Percentiles rank a stretch among this genome's conserved stretches.
Conservation (phyloP, 1,284 basidiomycete species). For the Pseudozyma pruni region DNA sequence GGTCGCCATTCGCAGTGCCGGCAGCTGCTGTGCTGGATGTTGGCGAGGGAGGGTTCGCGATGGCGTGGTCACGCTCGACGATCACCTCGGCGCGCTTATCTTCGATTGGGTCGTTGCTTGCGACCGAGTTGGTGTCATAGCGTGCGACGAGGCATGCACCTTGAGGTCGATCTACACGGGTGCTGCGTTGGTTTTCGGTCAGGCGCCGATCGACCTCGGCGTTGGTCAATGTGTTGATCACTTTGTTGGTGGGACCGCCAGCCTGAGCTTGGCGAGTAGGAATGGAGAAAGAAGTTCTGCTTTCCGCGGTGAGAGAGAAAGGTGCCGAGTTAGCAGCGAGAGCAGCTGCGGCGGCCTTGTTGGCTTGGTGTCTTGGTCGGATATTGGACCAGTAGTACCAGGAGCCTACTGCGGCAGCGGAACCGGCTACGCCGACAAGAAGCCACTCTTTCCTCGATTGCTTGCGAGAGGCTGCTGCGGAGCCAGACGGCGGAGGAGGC, state of each 20-base stretch:
- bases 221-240: constrained; percentile 59
- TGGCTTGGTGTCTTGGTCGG: constrained; percentile 41
- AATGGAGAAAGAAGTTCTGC: constrained; percentile 57
- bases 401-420: constrained; percentile 61
- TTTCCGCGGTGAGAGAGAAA: constrained; percentile 51
- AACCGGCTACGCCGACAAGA: constrained; percentile 63
- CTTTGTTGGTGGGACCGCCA: constrained; percentile 51
- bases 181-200: constrained; percentile 58
- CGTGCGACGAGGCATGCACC: constrained; percentile 62
- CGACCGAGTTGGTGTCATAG: constrained; percentile 66
- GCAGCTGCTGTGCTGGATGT: constrained; percentile 27
- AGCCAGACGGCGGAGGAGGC: constrained; percentile 36
- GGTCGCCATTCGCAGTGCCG: constrained; percentile 49
- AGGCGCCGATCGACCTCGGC: constrained; percentile 62
- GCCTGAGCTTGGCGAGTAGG: constrained; percentile 48
- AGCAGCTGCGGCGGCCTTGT: constrained; percentile 32
- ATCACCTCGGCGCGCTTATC: constrained; percentile 66
- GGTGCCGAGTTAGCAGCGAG: constrained; percentile 37
- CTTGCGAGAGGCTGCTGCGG: constrained; percentile 49
- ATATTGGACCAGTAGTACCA: constrained; percentile 66
- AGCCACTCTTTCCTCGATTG: constrained; percentile 64
- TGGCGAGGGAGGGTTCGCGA: constrained; percentile 31
- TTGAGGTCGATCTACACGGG: constrained; percentile 56
- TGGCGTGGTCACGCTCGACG: constrained; percentile 61
- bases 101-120: constrained; percentile 65